Conservation (phyloP, 441 rosid genomes). For the Hypseocharis bilobata region DNA sequence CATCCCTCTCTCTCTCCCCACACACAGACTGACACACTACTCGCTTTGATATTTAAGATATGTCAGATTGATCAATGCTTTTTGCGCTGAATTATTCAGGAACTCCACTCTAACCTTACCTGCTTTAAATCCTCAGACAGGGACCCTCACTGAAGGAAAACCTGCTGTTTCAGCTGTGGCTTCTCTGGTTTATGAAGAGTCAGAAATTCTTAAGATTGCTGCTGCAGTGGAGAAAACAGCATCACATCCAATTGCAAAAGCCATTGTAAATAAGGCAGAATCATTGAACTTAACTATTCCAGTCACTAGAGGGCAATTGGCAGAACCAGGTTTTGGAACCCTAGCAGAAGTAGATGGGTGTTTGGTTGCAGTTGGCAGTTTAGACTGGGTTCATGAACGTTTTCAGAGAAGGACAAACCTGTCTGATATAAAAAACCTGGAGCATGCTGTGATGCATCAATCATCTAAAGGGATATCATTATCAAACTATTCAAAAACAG, state of each 20-base stretch:
- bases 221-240: slow-evolving; percentile 90
- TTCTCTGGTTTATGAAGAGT: slow-evolving; percentile 45
- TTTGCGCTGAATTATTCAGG: not conserved
- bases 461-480: slow-evolving; percentile 31
- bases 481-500: slow-evolving; percentile 62
- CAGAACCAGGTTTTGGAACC: slow-evolving; percentile 90
- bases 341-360: slow-evolving; percentile 78
- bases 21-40: not conserved
- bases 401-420: slow-evolving; percentile 42
- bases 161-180: slow-evolving; percentile 65
- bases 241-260: slow-evolving; percentile 78
- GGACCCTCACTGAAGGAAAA: slow-evolving; percentile 89
- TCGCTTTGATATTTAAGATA: not conserved
- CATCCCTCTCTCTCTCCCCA: slow-evolving; percentile 1
- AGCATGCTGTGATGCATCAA: slow-evolving; percentile 33
- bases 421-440: slow-evolving; percentile 39
- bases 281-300: slow-evolving; percentile 47
- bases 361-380: slow-evolving; percentile 75
- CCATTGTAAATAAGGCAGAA: slow-evolving; percentile 62
- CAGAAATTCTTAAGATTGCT: slow-evolving; percentile 68
- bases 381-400: slow-evolving; percentile 69
- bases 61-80: not conserved
- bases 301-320: slow-evolving; percentile 69
- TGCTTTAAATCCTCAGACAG: slow-evolving; percentile 46
- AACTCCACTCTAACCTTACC: not conserved